A percentile compares a stretch with the other conserved stretches of the same genome.
phyloP scores from a whole-genome alignment of 169 alveolate genomes.

The Plasmodium ovale region DNA sequence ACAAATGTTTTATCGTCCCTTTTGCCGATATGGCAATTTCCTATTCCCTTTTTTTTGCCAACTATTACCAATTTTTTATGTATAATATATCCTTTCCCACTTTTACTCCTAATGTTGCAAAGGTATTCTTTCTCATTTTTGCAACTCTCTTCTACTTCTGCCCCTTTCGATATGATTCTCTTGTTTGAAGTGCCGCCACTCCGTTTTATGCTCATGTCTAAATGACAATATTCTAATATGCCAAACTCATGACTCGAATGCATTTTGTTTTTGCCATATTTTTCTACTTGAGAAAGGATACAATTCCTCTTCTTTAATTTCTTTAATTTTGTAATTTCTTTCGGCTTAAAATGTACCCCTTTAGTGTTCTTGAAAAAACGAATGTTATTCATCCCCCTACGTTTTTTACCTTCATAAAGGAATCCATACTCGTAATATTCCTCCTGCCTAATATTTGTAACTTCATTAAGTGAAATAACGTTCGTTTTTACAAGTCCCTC shows the following conservation, averaged over 20 bases:
- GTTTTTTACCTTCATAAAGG: conserved; percentile 5
- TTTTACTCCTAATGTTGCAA: no score
- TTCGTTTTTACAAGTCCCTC: not conserved
- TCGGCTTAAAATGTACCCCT: not conserved
- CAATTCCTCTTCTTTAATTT: conserved; percentile 8
- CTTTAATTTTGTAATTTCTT: conserved; percentile 12
- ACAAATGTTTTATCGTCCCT: not conserved
- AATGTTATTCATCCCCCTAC: not conserved
- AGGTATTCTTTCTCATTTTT: no score
- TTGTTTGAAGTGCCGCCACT: not conserved
- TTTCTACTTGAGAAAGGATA: not conserved
- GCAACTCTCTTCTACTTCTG: no score
- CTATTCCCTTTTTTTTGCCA: not conserved
- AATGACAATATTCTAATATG: conserved; percentile 12
- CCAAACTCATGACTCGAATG: not conserved
- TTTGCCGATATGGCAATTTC: not conserved
- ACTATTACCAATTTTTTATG: no score
- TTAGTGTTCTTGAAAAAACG: not conserved
- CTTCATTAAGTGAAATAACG: not conserved
- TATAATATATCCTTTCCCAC: no score
- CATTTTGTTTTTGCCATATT: not conserved
- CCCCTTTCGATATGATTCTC: no score
- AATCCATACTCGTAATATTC: conserved; percentile 2
- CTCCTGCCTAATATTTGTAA: not conserved
- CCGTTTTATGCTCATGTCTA: conserved; percentile 5